phyloP scores from a whole-genome alignment of 805 yeast genomes.

The Metschnikowia lachancei region DNA sequence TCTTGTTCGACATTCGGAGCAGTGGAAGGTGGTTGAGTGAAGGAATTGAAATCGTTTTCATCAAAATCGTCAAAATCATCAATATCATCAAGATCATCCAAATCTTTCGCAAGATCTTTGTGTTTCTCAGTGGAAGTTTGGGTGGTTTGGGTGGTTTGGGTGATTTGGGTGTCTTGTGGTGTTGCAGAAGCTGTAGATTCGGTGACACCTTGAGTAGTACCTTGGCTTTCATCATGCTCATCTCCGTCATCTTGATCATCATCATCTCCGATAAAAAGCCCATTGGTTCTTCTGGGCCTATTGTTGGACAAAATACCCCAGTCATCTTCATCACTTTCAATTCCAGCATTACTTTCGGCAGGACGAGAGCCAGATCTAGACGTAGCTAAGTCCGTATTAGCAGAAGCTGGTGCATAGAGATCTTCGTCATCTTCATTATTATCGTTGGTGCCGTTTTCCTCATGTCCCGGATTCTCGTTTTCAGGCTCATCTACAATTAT shows the following conservation, averaged over 20 bases:
- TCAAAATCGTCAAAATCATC: constrained; percentile 11
- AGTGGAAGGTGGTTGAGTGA: background rate
- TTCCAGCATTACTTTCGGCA: background rate
- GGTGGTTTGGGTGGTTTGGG: no score
- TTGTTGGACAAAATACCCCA: constrained; percentile 20
- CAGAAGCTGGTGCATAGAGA: background rate
- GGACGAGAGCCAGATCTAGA: no score
- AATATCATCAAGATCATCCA: constrained; percentile 24
- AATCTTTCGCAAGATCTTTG: background rate
- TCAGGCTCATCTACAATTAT: constrained; percentile 17
- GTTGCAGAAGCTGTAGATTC: no score
- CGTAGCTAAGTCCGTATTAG: no score
- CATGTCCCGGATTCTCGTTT: background rate
- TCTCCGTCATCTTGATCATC: constrained; percentile 23
- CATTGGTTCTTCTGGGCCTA: constrained; percentile 17
- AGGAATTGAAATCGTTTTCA: background rate
- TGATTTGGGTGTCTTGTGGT: no score
- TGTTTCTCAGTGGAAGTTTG: no score
- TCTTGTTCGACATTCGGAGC: background rate
- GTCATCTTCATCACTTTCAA: constrained; percentile 20
- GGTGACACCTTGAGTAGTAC: background rate
- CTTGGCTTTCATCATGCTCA: background rate
- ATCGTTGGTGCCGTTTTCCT: background rate
- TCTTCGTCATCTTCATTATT: background rate
- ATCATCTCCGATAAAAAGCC: constrained; percentile 30